Evolutionary conservation across 2,329 filamentous ascomycete species (phyloP).

Genomic region (Clonostachys byssicola): DNA sequence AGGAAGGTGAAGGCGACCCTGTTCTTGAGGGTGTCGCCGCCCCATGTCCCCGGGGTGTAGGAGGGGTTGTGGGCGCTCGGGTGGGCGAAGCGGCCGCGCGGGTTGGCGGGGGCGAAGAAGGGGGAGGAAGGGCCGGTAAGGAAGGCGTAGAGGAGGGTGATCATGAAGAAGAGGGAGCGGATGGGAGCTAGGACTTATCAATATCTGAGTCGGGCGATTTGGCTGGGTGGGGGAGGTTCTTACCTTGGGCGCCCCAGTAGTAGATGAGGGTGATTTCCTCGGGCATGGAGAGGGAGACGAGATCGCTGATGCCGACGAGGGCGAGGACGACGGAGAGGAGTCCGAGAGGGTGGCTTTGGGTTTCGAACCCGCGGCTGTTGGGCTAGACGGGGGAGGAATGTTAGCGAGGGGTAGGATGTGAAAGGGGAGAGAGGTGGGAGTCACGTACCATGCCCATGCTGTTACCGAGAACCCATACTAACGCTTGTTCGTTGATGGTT

Average conservation of each 20-base stretch:
- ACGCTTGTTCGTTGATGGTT: slow-evolving; percentile 70
- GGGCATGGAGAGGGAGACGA: slow-evolving; percentile 63
- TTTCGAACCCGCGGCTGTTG: slow-evolving; percentile 61
- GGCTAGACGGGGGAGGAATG: slow-evolving; percentile 37
- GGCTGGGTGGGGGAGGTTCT: slow-evolving; percentile 21
- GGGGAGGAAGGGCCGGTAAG: slow-evolving; percentile 50
- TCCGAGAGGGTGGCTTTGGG: slow-evolving; percentile 65
- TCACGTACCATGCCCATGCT: slow-evolving; percentile 73
- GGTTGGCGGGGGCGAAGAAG: slow-evolving; percentile 27
- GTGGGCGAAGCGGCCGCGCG: slow-evolving; percentile 24
- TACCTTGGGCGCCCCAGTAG: slow-evolving; percentile 64
- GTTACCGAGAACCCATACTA: slow-evolving; percentile 79
- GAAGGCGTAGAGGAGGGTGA: slow-evolving; percentile 60
- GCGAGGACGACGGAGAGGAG: slow-evolving; percentile 67
- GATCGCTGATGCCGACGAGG: slow-evolving; percentile 56
- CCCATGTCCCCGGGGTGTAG: slow-evolving; percentile 38
- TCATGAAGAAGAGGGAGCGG: slow-evolving; percentile 61
- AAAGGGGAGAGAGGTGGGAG: background rate
- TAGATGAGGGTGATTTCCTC: slow-evolving; percentile 60
- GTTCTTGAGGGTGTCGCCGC: slow-evolving; percentile 71
- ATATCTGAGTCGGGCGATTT: background rate
- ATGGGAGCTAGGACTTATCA: slow-evolving; percentile 44
- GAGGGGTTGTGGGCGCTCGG: slow-evolving; percentile 22
- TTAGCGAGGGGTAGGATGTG: background rate
- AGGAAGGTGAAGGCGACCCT: slow-evolving; percentile 79